Base-by-base conservation (phyloP, 805 yeast species). In the Yamadazyma kitorensis region DNA sequence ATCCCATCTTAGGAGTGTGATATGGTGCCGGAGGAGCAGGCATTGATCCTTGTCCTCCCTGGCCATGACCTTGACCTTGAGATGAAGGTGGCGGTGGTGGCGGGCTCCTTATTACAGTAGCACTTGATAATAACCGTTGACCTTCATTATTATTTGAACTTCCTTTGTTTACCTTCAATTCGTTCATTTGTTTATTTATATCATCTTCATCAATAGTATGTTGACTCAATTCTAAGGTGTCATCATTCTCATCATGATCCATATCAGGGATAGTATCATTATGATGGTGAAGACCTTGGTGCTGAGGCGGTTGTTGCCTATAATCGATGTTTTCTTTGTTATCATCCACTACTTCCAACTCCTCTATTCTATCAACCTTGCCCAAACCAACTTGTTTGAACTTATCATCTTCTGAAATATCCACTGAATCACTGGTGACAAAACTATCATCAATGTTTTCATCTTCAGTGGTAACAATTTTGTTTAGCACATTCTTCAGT, bases 401-500 rank as follows among this genome's bases (percentile, higher is more conserved):
- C n/a, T 31, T 23, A 13, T 42, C 42, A 23, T 33, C 35, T 13
- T 34, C 44, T 2, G 21, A 17, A 7, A 28, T 34, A 16, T 40
- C 43, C 7, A 34, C 30, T 2, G 31, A 18, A 24, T 34, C 39
- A 18, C 30, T 32, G 3, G 39, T 32, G 8, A 24, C 31, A 21
- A 29, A 31, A 21, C 36, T 37, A 17, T 54, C 64, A 33, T 59
- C 64, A 18, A 55, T 55, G 36, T 57, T 57, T 31, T 60, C 63
- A 28, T 57, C 59, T 17, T 60, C 57, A 9, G 51, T 57, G 5
- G 68, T 61, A 14, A 52, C 50, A 23, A 61, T 61, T 29, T 52
- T 52, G 13, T 51, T 48, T 26, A 62, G 47, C 4, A 55, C 42
- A 31, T 58, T 52, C 21, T 40, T 47, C 17, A 49, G 45, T 24